These are phyloP conservation scores for Kazachstania africana DNA, from an alignment of 805 yeast species.

Conservation along the genomic window DNA sequence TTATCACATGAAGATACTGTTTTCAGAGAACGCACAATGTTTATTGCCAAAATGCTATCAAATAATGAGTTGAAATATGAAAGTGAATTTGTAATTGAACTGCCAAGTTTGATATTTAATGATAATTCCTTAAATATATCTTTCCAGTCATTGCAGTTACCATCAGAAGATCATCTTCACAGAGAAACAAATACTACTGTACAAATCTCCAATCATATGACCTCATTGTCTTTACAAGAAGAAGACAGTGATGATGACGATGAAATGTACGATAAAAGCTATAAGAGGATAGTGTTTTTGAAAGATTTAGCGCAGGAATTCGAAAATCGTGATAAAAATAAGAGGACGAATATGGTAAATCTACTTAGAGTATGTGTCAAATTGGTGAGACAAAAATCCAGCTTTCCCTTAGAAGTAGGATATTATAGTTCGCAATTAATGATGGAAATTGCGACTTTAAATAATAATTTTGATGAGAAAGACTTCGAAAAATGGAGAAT, in stretches of 20 bases:
- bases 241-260: slow-evolving; percentile 17
- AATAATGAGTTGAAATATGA: slow-evolving; percentile 18
- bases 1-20: slow-evolving; percentile 11
- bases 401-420: slow-evolving; percentile 47
- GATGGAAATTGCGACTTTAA: slow-evolving; percentile 38
- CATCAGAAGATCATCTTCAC: no score
- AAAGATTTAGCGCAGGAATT: slow-evolving; percentile 58
- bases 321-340: slow-evolving; percentile 32
- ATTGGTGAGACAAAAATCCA: slow-evolving; percentile 52
- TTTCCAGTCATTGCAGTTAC: slow-evolving; percentile 2
- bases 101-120: slow-evolving; percentile 9
- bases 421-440: slow-evolving; percentile 47
- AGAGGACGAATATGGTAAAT: slow-evolving; percentile 33
- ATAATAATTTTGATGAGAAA: slow-evolving; percentile 43
- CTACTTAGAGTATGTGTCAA: slow-evolving; percentile 30
- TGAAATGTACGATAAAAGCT: slow-evolving; percentile 26
- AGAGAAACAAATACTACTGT: background rate
- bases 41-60: slow-evolving; percentile 21
- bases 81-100: slow-evolving; percentile 14
- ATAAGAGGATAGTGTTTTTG: slow-evolving; percentile 51
- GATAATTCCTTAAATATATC: slow-evolving; percentile 1
- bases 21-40: slow-evolving; percentile 26
- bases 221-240: slow-evolving; percentile 1
- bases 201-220: background rate
- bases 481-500: slow-evolving; percentile 56